Base-by-base conservation (phyloP, 2,329 filamentous ascomycete species). In the Sclerotinia spermophila region DNA sequence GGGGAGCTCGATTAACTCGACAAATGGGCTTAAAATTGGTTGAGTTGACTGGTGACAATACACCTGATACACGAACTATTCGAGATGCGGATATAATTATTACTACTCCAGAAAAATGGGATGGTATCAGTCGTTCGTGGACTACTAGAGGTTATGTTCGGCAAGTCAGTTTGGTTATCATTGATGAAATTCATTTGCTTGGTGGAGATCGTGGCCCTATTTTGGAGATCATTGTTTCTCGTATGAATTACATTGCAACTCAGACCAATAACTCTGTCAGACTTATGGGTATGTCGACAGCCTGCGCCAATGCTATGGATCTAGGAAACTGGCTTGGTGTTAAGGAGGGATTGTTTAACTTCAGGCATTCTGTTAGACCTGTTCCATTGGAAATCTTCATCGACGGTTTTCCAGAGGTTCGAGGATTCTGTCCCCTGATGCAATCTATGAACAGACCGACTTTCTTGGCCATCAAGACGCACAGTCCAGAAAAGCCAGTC, bases 21-120 rank as follows among this genome's bases (percentile, higher is more conserved):
- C 92, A 94, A 1, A 89, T 98, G 83, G 94, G 94, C 0, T 80
- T 98, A 73, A 96, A 93, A 81, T 84, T 99, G 30, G 96, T 99
- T 24, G 96, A 99, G 81, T 84, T 99, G 83, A 99, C 96, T 19
- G 94, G 92, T 84, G 96, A 99, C 82, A 99, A 98, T 78, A 99
- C 96, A 0, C 96, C 96, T 0, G 96, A 99, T 79, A 99, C 96
- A 0, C 87, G 93, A 66, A 97, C 95, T 0, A 99, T 99, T 76
- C 89, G 94, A 76, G 92, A 98, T 79, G 96, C 96, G 5, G 96
- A 99, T 79, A 93, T 99, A 73, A 99, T 99, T 77, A 94, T 99
- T 77, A 99, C 96, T 0, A 99, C 96, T 0, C 96, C 96, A n/a
- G 96, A 99, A 82, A 99, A 99, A 80, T 99, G 96, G 96, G 96